Base-by-base conservation (phyloP, 208 protist genomes). In the Herpetomonas muscarum region DNA sequence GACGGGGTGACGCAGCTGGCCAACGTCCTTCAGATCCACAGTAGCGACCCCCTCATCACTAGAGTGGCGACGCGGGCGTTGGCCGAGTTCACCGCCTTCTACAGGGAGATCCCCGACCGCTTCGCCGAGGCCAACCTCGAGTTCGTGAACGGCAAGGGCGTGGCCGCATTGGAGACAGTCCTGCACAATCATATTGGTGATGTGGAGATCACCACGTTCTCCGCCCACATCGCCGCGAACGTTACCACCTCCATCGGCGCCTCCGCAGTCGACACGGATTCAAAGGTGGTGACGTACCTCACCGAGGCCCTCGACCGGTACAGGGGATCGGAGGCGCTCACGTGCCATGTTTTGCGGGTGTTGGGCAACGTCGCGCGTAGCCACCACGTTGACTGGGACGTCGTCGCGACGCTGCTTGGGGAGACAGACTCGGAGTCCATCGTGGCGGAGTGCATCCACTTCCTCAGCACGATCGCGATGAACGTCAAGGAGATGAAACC, bases 51-150 rank as follows among this genome's bases (percentile, higher is more conserved):
- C n/a, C 37, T 76, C 17, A 70, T 89, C 31, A 74, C 69, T 39
- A 68, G 70, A 10, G 61, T 79, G 32, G 77, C 73, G 34, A 79
- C 70, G n/a, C 68, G 81, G 17, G 56, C 82, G 22, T 55, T 94
- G 51, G 88, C 88, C 5, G 85, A 94, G 65, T 94, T 92, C 61
- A 94, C 88, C 10, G 86, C 84, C 24, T 94, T 90, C 59, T 83
- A 77, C 52, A 77, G 74, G 32, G 85, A 91, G 19, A 72, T 76
- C 26, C 75, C 88, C n/a, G 70, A 90, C 45, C 74, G 76, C n/a
- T 94, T 88, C 67, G 52, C 65, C 17, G 41, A 68, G 26, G 66
- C 65, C 26, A 83, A 73, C 53, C 70, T 79, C 44, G 80, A 90
- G 72, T 91, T 94, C 47, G 25, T 88, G 44, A 78, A 79, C 13